Conservation (phyloP, 192 early-diverging fungal genomes). For the Entophlyctis helioformis region DNA sequence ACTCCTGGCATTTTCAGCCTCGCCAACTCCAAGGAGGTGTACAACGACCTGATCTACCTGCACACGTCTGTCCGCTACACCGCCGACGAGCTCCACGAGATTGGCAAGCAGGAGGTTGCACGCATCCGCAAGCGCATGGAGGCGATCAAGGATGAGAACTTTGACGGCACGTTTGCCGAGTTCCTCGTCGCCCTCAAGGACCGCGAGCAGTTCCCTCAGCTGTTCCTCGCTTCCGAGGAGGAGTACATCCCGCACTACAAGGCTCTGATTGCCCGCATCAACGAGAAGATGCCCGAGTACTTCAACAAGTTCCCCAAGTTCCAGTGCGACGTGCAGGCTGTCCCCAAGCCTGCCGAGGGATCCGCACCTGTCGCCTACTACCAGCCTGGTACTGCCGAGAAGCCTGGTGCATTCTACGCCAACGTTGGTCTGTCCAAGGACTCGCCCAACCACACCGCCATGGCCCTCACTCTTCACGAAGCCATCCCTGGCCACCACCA, state of each 20-base stretch:
- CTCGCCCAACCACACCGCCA: constrained; percentile 7
- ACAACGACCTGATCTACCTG: constrained; percentile 13
- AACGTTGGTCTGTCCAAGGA: constrained; percentile 11
- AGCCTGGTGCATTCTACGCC: constrained; percentile 5
- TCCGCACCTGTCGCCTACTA: constrained; percentile 11
- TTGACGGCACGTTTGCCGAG: constrained; percentile 15
- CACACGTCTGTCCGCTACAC: constrained; percentile 13
- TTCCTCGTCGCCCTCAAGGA: constrained; percentile 18
- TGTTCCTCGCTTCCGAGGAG: constrained; percentile 9
- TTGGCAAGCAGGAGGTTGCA: constrained; percentile 25
- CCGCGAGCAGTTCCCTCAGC: constrained; percentile 17
- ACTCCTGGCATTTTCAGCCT: constrained; percentile 14
- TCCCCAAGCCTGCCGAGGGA: constrained; percentile 7
- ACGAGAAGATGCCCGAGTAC: constrained; percentile 18
- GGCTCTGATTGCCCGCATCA: constrained; percentile 6
- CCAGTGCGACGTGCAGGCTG: constrained; percentile 7
- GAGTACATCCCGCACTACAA: constrained; percentile 14
- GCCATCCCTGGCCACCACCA: constrained; percentile 27
- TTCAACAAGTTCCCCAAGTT: no score
- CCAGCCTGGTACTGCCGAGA: constrained; percentile 4
- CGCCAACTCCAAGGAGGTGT: constrained; percentile 10
- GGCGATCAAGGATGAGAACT: constrained; percentile 10
- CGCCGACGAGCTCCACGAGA: constrained; percentile 22
- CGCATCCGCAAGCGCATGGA: constrained; percentile 20
- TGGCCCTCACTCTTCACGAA: constrained; percentile 16